Percentiles rank a stretch among this genome's conserved stretches.
phyloP scores from a whole-genome alignment of 805 yeast species.

The Sungouiozyma intestinalis region DNA sequence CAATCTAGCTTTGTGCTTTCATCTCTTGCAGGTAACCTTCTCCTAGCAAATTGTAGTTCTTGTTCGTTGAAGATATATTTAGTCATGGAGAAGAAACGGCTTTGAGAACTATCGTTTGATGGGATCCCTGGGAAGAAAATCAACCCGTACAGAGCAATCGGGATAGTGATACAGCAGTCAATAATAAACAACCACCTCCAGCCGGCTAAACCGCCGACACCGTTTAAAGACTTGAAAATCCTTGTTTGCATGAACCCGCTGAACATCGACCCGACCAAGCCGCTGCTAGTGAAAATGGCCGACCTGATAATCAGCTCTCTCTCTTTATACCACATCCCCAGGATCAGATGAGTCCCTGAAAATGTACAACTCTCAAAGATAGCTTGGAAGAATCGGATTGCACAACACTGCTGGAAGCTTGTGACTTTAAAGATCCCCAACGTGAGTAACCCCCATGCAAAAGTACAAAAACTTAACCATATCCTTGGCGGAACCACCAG shows the following conservation, averaged over 20 bases:
- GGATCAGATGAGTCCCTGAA: conserved; percentile 42
- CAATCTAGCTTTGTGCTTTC: conserved; percentile 31
- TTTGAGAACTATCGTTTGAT: conserved; percentile 20
- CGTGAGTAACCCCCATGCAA: conserved; percentile 48
- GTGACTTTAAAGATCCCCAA: conserved; percentile 40
- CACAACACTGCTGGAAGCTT: conserved; percentile 41
- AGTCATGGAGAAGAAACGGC: conserved; percentile 16
- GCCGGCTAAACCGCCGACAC: conserved; percentile 41
- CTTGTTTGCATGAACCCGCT: conserved; percentile 51
- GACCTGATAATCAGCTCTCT: conserved; percentile 40
- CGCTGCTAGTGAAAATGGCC: conserved; percentile 46
- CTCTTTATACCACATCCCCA: conserved; percentile 45
- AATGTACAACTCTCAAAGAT: conserved; percentile 50
- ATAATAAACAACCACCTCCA: conserved; percentile 65
- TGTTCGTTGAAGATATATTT: conserved; percentile 31
- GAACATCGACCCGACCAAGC: conserved; percentile 44
- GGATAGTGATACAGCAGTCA: conserved; percentile 48
- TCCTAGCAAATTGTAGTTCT: conserved; percentile 34
- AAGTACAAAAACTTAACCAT: conserved; percentile 44
- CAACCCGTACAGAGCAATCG: conserved; percentile 46
- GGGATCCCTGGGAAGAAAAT: conserved; percentile 52
- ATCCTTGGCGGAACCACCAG: conserved; percentile 44
- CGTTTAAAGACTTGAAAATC: conserved; percentile 37
- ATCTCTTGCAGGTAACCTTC: conserved; percentile 33
- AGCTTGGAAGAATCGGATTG: conserved; percentile 50